Evolutionary conservation across 257 asterid species (phyloP), one percentile per base, ranked within the genome.

Genomic region (Ajuga chamaepitys): DNA sequence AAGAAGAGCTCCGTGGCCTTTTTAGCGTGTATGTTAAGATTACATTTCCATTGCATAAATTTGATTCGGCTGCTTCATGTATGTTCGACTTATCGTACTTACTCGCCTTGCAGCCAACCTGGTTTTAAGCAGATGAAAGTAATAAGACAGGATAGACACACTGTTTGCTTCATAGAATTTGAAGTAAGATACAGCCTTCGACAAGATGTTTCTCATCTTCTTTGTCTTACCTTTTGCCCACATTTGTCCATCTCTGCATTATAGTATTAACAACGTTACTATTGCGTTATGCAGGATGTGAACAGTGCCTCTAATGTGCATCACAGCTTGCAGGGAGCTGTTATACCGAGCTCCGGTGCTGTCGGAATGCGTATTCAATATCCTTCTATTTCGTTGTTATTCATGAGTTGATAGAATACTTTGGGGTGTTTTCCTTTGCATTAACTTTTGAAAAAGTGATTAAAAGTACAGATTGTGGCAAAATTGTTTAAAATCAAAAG

Each of bases 291-390:
- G 79, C 92, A 94, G 99, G 99, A 94, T 74, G 82, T 94, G 75
- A 86, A 79, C 73, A 89, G 88, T 62, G 99, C 99, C 58, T 75
- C 90, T 66, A 83, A 82, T 70, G 96, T 94, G 66, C 99, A 94
- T 75, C 99, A 78, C 66, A 88, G 69, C 82, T 81, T 90, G 77
- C 99, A 94, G 81, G 97, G 99, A 64, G 96, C 95, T 17, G 97
- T 94, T 48, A 86, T 90, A 79, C 96, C 95, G 64, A 94, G 99
- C 77, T 94, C 97, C 28, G 96, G 96, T 77, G 82, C 99, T 35
- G 83, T 94, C 73, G 99, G 99, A 86, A 94, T 94, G 97, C 96
- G 99, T 41, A 94, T 94, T 76, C 99, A 94, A 94, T 94, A 94
- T 94, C 99, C 99, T 94, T 86, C 22, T 59, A 10, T 12, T 40